Base-by-base conservation (phyloP, 2,329 filamentous ascomycete genomes). In the Eutypa lata region DNA sequence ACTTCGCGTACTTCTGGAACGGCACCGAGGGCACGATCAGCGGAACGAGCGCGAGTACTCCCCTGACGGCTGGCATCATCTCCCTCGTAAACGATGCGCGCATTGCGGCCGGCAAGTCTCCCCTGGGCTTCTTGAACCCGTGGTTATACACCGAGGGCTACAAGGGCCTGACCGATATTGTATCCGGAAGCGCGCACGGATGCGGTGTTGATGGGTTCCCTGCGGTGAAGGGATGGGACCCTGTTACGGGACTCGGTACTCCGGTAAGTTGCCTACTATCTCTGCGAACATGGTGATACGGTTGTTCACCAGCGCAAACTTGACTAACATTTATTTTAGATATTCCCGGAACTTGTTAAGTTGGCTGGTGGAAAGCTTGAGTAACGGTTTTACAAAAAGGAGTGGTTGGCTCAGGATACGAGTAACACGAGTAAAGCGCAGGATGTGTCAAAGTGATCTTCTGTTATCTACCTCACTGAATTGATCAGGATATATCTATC, bases 21-120 rank as follows among this genome's bases (percentile, higher is more conserved):
- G 67, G 68, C 4, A 61, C 44, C 0, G 60, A 66, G 18, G 61
- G 65, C 5, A 60, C 64, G 0, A 74, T 83, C 31, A 73, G 71
- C 35, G 81, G 81, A 3, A 81, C 77, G 1, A 77, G 73, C 8
- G 82, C 82, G 13, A 78, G 82, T 1, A 70, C 78, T 0, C 86
- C 85, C 0, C 69, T 81, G 0, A 77, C 80, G 3, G 75, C 81
- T 0, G 79, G 75, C 18, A 73, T 88, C 52, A 72, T 88, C 37
- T 71, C 80, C 2, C 73, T 88, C 4, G 71, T 88, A 44, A 88
- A 88, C 58, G 84, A 87, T 55, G 82, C 81, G 0, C 70, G 83
- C 14, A 65, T 86, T 18, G 69, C 76, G 0, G 70, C 69, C 11
- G 79, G 80, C 7, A 76, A 79, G 62, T 62, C 63, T 7, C 60